Percentiles rank a stretch among this genome's conserved stretches.
Evolutionary conservation across 192 early-diverging fungal species (phyloP).

Genomic region (Umbelopsis sp.): DNA sequence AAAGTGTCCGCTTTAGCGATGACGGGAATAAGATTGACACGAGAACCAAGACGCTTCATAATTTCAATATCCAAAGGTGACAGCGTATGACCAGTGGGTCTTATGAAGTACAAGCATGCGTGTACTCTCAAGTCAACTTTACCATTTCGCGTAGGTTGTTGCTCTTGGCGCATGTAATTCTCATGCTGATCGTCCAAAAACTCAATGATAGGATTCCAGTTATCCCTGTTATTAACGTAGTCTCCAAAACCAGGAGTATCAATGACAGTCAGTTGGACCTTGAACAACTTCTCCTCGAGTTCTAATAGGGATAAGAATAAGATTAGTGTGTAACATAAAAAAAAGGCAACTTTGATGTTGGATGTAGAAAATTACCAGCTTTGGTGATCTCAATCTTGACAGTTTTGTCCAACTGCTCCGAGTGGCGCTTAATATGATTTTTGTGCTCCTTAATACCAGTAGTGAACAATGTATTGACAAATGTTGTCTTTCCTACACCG

Average conservation of each 20-base stretch:
- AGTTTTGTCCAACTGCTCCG: constrained; percentile 92
- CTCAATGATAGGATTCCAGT: constrained; percentile 95
- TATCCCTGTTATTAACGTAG: constrained; percentile 94
- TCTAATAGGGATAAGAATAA: constrained; percentile 49
- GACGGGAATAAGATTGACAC: constrained; percentile 93
- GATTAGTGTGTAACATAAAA: not conserved
- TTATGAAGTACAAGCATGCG: constrained; percentile 94
- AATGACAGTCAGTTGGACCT: constrained; percentile 89
- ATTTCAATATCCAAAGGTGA: constrained; percentile 88
- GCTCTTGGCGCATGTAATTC: constrained; percentile 88
- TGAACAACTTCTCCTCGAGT: constrained; percentile 93
- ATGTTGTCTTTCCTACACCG: constrained; percentile 97
- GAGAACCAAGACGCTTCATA: constrained; percentile 89
- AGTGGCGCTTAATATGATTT: constrained; percentile 61
- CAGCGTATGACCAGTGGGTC: constrained; percentile 92
- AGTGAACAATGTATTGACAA: constrained; percentile 96
- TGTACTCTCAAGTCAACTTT: constrained; percentile 94
- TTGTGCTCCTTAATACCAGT: constrained; percentile 55
- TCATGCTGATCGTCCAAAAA: constrained; percentile 96
- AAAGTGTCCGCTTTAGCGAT: constrained; percentile 92
- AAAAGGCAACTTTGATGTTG: not conserved
- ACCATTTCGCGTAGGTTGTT: constrained; percentile 79
- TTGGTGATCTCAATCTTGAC: constrained; percentile 98
- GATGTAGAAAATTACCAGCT: constrained; percentile 64
- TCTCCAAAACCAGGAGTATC: constrained; percentile 98